Base-by-base conservation (phyloP, 306 rosid species). In the Cucumis hystrix region DNA sequence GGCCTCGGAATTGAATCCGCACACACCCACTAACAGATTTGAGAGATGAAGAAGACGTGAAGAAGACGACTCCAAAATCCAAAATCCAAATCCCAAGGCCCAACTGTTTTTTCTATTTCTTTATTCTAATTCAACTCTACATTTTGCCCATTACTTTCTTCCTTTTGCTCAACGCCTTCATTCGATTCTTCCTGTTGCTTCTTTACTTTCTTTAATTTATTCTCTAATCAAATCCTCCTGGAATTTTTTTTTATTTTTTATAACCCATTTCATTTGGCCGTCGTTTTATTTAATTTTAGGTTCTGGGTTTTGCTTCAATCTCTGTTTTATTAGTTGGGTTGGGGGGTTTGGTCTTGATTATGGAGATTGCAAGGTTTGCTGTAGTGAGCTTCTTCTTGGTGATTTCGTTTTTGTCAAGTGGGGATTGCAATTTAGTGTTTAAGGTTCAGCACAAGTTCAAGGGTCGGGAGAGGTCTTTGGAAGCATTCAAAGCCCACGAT, bases 401-500 rank as follows among this genome's bases (percentile, higher is more conserved):
- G 56, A 35, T 85, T 28, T 80, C 83, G 35, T 16, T 65, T 15
- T 81, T 77, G 28, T 70, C 59, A 10, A 9, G 55, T 72, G 90
- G 75, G 20, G 70, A 78, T 77, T 91, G 83, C 7, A 88, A 96
- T 79, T 64, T 90, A 63, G 89, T 85, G 16, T 82, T 96, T 76
- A 79, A 83, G 0, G 97, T 91, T 74, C 79, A 80, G 5, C 91
- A 89, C 47, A 96, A 87, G 85, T 92, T 89, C 80, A 88, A 86
- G 72, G 92, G 88, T 10, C 83, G 79, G 2, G 37, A 67, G 23
- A 51, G 62, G 43, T 88, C 80, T 56, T 77, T 91, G 80, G 65
- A 77, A 51, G 85, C 83, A 4, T 84, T 92, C n/a, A 91, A 74
- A 86, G 85, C 78, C 62, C 99, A 96, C 43, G 99, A 96, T 82